Percentiles rank a stretch among this genome's conserved stretches.
These are phyloP conservation scores for Xanthoconium stramineum DNA, from an alignment of 768 basidiomycete species.

Conservation along the genomic window DNA sequence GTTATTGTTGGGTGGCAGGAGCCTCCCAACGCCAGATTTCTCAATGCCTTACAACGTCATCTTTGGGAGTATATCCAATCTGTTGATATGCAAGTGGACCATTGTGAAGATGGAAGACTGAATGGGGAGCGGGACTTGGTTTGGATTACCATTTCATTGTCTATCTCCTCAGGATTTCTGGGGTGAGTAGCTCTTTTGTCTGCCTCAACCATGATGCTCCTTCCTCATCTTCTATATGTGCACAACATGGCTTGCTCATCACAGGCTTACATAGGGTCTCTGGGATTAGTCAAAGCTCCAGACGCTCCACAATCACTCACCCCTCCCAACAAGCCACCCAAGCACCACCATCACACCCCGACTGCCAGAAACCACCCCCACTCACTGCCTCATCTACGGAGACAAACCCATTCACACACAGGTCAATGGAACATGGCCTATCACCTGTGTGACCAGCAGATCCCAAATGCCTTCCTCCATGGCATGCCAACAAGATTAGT, in stretches of 20 bases:
- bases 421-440: constrained; percentile 15
- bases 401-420: constrained; percentile 29
- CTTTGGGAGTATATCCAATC: constrained; percentile 91
- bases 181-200: constrained; percentile 41
- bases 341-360: constrained; percentile 28
- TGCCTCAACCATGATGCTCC: not conserved
- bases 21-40: constrained; percentile 95
- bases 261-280: constrained; percentile 16
- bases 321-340: constrained; percentile 18
- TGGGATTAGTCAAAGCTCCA: constrained; percentile 1
- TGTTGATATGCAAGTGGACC: constrained; percentile 79
- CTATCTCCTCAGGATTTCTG: too few species aligned
- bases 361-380: constrained; percentile 24
- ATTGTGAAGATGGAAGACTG: constrained; percentile 37
- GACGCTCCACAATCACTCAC: constrained; percentile 13
- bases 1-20: not conserved
- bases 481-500: constrained; percentile 21
- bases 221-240: not conserved
- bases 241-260: constrained; percentile 4
- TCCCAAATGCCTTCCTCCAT: constrained; percentile 9
- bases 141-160: too few species aligned
- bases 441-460: not conserved
- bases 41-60: constrained; percentile 99
- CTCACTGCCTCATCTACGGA: constrained; percentile 23
- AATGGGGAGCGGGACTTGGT: not conserved